Percentiles rank a stretch among this genome's conserved stretches.
Evolutionary conservation across 805 yeast genomes (phyloP).

Genomic region (Metschnikowia henanensis): DNA sequence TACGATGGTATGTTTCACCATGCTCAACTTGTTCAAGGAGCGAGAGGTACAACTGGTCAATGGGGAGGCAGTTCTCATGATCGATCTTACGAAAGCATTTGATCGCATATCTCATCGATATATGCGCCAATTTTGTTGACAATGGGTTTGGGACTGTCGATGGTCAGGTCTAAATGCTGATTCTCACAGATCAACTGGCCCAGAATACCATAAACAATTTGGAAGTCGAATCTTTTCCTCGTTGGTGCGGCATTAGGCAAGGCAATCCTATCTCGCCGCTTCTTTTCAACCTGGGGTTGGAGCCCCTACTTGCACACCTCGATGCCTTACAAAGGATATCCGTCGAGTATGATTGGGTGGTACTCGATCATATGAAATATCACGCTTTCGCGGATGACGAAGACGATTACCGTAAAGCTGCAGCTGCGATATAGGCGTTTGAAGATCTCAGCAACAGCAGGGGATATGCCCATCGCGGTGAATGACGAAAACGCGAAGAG

Average conservation of each 20-base stretch:
- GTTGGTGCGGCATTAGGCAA: conserved; percentile 5
- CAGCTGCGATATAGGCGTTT: no score
- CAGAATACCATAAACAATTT: no score
- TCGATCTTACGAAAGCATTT: no score
- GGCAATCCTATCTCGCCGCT: conserved; percentile 10
- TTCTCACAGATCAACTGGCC: not conserved
- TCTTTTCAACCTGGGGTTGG: conserved; percentile 7
- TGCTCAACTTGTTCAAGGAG: not conserved
- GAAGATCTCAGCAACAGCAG: no score
- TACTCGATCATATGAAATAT: not conserved
- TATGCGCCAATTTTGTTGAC: no score
- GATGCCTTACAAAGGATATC: not conserved
- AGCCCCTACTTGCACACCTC: conserved; percentile 4
- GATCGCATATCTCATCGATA: no score
- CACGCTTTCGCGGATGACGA: conserved; percentile 11
- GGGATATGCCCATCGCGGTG: no score
- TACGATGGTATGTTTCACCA: conserved; percentile 1
- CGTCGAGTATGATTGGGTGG: not conserved
- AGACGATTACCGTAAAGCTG: no score
- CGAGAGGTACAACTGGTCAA: not conserved
- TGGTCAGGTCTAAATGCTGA: not conserved
- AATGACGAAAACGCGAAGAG: no score
- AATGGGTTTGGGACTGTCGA: not conserved
- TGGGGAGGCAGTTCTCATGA: no score
- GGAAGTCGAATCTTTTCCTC: not conserved